Evolutionary conservation across 2,329 filamentous ascomycete genomes (phyloP), one percentile per base, ranked within the genome.

Genomic region (Cladosporium velox): DNA sequence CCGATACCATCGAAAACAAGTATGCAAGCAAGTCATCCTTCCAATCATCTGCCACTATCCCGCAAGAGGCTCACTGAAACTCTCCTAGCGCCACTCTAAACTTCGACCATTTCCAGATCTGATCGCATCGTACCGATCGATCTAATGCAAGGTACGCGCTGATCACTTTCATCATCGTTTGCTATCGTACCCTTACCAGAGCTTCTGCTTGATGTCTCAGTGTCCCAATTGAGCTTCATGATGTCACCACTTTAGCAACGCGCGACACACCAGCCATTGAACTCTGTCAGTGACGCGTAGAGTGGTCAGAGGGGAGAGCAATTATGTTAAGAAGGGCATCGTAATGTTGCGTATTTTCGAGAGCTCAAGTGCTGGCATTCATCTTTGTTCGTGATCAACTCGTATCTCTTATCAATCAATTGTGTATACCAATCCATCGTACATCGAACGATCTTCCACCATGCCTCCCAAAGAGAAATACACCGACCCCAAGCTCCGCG

Each of bases 401-500:
- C n/a, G n/a, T 24, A 12, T 21, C 41, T 12, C 21, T 2, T 21
- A 11, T 47, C 14, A 14, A 52, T 18, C 15, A 24, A 52, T 24
- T 24, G 24, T 24, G 24, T 30, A 26, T 30, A 30, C 24, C 24
- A 30, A 18, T n/a, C 24, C 49, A 52, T 52, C n/a, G 14, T 30
- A 28, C 24, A 30, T 52, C 49, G 2, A 52, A 52, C 49, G 5
- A 52, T 30, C 12, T 18, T 15, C 24, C 32, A 62, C 11, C 21
- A 83, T 83, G 81, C 77, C 80, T 54, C 75, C 79, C 3, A 80
- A 79, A 66, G 79, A 82, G 66, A 83, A 83, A 60, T 83, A 83
- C 68, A 81, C 77, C 47, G 79, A 83, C 65, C 81, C 81, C 1
- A 71, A 83, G 64, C 77, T 83, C 14, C 76, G 80, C 26, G 78